Base-by-base conservation (phyloP, 2,329 filamentous ascomycete species). In the Blumeria hordei region DNA sequence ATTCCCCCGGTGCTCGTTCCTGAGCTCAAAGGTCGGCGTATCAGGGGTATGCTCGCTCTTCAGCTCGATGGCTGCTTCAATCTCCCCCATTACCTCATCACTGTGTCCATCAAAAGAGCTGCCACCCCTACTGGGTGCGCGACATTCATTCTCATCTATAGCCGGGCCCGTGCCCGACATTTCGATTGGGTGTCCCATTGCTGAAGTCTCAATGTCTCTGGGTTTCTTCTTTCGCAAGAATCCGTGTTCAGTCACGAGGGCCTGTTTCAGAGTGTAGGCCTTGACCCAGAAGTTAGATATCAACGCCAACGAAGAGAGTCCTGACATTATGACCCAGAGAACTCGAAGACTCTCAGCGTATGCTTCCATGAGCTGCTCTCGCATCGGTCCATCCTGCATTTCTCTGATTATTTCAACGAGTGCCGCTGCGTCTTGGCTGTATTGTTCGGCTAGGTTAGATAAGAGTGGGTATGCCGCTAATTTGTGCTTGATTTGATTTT, bases 401-500 rank as follows among this genome's bases (percentile, higher is more conserved):
- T 33, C 14, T 18, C 45, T 54, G 21, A 54, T 54, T 14, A 51
- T 51, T 10, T 51, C 47, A 9, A 51, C 47, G 7, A 54, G 12
- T 18, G 53, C 41, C 2, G 41, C 37, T 8, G 54, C 54, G 28
- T 55, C 54, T 16, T 39, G 28, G 3, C 39, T 47, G n/a, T 53
- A 53, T n/a, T 36, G 11, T 6, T 53, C 51, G 1, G 51, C 51
- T 18, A 34, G 11, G 21, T n/a, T 34, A 14, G 54, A 16, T 9
- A 55, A 35, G 21, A 47, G 16, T 9, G 58, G 57, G n/a, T 56
- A 55, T 11, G 33, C 33, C 0, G 12, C 3, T 14, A 60, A 53
- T 9, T 57, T 51, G 4, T 7, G 18, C n/a, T 53, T 53, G 12
- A 60, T 34, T 55, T 70, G 69, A 60, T 83, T 84, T 65, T 84